Evolutionary conservation across 345 rosid species (phyloP), one percentile per base, ranked within the genome.

Genomic region (Rhizophora mangle): DNA sequence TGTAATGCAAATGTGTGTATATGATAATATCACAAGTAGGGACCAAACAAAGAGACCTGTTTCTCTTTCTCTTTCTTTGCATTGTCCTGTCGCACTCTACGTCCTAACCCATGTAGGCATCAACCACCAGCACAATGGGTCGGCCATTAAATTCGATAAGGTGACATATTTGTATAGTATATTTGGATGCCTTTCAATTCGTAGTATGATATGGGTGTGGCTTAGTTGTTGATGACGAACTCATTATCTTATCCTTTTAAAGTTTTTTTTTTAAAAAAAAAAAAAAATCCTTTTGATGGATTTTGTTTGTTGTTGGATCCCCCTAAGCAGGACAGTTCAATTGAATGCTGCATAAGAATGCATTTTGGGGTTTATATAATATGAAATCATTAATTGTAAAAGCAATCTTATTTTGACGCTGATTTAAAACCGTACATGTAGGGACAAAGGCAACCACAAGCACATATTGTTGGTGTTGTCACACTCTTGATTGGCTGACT

Each of bases 101-200:
- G 69, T 76, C 74, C 54, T 71, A 78, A 34, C 63, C 60, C 27
- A 70, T 72, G 55, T 36, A 74, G 80, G 80, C 80, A 69, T 76
- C 81, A 76, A 68, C 69, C 78, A 66, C 83, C 85, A 74, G 73
- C 85, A 82, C 36, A 70, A 65, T 62, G 80, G 83, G 85, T 74
- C 84, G 77, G 69, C 80, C 80, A 76, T 81, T 63, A 47, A 47
- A 78, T 76, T 78, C 36, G 37, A 54, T 69, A 64, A 68, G 72
- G 47, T 65, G 64, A 39, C 76, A 65, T 47, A 54, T 63, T 68
- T 69, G 63, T 68, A 5, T 46, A 32, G 21, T 30, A 8, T 54
- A 61, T n/a, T 27, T 57, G 64, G 24, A 22, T 62, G 29, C 73
- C 72, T 83, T 65, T 68, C 76, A 74, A 63, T 69, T 60, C 36